phyloP scores from a whole-genome alignment of 768 basidiomycete genomes.

The Mycena leptocephala region DNA sequence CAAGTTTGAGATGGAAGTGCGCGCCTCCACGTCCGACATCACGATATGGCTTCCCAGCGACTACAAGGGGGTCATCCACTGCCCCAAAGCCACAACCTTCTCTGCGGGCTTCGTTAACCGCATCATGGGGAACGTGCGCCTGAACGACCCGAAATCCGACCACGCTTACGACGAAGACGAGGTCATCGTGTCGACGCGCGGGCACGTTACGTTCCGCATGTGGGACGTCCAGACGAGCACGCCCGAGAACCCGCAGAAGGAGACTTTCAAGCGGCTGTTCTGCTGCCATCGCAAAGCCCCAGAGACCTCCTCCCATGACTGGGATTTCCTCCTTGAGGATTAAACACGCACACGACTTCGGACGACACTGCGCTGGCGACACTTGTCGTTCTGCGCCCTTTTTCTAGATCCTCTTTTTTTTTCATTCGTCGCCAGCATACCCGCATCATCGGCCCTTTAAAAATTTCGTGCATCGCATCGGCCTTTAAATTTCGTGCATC shows the following conservation, averaged over 20 bases:
- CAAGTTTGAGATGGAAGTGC: constrained; percentile 77
- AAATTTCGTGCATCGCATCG: constrained; percentile 26
- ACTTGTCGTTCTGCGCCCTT: constrained; percentile 26
- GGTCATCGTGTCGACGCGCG: constrained; percentile 74
- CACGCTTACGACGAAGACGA: constrained; percentile 67
- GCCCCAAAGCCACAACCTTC: constrained; percentile 63
- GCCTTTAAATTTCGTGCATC: constrained; percentile 22
- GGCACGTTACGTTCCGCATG: constrained; percentile 80
- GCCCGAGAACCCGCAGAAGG: constrained; percentile 76
- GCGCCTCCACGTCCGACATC: constrained; percentile 77
- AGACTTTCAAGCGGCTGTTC: constrained; percentile 77
- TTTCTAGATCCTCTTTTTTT: constrained; percentile 15
- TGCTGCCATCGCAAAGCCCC: constrained; percentile 70
- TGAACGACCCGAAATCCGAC: constrained; percentile 59
- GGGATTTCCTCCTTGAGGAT: constrained; percentile 87
- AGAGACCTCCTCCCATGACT: constrained; percentile 71
- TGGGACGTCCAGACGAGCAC: constrained; percentile 82
- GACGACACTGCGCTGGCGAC: neutral
- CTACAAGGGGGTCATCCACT: constrained; percentile 78
- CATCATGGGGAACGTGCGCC: constrained; percentile 68
- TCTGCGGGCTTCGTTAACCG: constrained; percentile 85
- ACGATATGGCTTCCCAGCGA: constrained; percentile 88
- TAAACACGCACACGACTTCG: constrained; percentile 47
- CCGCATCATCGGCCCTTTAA: constrained; percentile 30
- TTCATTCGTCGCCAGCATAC: constrained; percentile 29